A percentile compares a stretch with the other conserved stretches of the same genome.
Conservation (phyloP, 2,329 filamentous ascomycete species). For the Venturiaceae sp. region DNA sequence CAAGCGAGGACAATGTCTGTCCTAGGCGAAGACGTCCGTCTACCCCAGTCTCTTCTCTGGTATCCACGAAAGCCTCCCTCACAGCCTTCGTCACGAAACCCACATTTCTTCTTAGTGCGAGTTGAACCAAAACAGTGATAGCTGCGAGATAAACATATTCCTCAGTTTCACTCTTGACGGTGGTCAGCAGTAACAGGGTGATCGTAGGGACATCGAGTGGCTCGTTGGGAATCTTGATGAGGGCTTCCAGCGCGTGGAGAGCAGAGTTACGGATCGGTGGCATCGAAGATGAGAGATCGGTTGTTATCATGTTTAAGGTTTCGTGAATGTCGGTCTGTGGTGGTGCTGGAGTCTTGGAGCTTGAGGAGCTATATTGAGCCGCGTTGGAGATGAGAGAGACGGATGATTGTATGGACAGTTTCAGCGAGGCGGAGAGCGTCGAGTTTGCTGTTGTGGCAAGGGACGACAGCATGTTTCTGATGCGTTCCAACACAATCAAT, state of each 20-base stretch:
- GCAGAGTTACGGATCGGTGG: conserved; percentile 27
- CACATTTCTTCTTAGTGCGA: conserved; percentile 44
- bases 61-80: conserved; percentile 58
- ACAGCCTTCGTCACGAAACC: conserved; percentile 50
- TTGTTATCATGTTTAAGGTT: conserved; percentile 3
- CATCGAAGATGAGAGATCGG: conserved; percentile 21
- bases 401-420: conserved; percentile 17
- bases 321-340: conserved; percentile 25
- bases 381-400: conserved; percentile 42
- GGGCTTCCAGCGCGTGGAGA: conserved; percentile 20
- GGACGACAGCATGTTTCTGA: neutral
- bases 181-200: conserved; percentile 54
- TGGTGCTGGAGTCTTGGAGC: conserved; percentile 32
- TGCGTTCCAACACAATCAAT: neutral
- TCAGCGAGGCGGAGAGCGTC: conserved; percentile 13
- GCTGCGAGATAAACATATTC: conserved; percentile 64
- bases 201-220: conserved; percentile 58
- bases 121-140: conserved; percentile 53
- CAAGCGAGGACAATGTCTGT: conserved; percentile 55
- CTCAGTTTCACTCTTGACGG: conserved; percentile 55
- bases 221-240: conserved; percentile 46
- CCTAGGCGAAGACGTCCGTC: conserved; percentile 60
- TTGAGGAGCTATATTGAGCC: conserved; percentile 15
- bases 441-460: conserved; percentile 17
- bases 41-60: conserved; percentile 40